Evolutionary conservation across 1,284 basidiomycete species (phyloP), one percentile per base, ranked within the genome.

Genomic region (Vanrija pseudolonga): DNA sequence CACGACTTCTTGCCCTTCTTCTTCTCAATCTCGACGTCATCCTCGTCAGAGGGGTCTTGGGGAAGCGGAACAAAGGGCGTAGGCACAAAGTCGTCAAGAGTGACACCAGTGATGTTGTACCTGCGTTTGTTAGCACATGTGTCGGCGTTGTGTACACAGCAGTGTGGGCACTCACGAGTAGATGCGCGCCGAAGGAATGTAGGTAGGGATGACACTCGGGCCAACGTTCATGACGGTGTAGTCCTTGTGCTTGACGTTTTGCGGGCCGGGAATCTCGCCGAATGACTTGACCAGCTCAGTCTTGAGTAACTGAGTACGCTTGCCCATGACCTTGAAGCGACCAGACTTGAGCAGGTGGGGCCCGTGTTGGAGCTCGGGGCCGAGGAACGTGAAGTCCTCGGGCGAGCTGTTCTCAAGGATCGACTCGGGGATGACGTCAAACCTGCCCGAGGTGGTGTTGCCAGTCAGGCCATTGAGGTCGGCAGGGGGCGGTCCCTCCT

Each of bases 141-240:
- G n/a, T 4, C 7, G 15, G 9, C 7, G 18, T 41, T 23, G 26
- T 26, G 26, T 15, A 32, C 32, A 32, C 32, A 12, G 32, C 32
- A 32, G 32, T 32, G 20, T 19, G 2, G n/a, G 7, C n/a, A 68
- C 69, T 55, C 53, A 90, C 63, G 84, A 83, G 78, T 85, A 95
- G 3, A 95, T 80, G 58, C 92, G 80, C 62, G 94, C 85, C 11
- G 86, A 83, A 2, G 93, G 90, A 44, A 89, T 76, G 73, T 89
- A 95, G 47, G 91, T 91, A n/a, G 92, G 92, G 51, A 95, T 87
- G 26, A 94, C 84, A 41, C 87, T 83, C 8, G 90, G 87, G 37
- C 83, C 82, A 28, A 90, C 86, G 67, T 89, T 90, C 60, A 91
- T 81, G 20, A 88, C 84, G 4, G 82, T 83, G 65, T 85, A 89